Evolutionary conservation across 2,329 filamentous ascomycete species (phyloP).

Genomic region (Fusarium cicatricum): DNA sequence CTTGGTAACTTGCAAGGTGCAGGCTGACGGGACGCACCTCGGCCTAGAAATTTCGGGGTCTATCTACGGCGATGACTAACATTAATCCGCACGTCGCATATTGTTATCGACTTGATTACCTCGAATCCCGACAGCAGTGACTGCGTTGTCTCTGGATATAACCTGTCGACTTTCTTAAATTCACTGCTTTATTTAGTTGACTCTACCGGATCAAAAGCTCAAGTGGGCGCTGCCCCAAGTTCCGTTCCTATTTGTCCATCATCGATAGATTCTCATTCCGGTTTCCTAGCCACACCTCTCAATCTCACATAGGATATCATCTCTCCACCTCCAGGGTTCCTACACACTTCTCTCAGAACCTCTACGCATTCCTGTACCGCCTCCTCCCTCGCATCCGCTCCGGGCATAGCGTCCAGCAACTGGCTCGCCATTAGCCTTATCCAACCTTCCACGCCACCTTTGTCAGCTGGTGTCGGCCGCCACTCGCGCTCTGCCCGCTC

Average conservation of each 20-base stretch:
- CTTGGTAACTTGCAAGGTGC: not conserved
- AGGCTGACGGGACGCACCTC: constrained; percentile 31
- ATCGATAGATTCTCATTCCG: constrained; percentile 10
- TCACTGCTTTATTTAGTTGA: no score
- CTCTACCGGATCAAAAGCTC: not conserved
- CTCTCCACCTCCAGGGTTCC: constrained; percentile 64
- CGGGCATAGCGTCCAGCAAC: constrained; percentile 63
- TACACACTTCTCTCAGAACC: constrained; percentile 63
- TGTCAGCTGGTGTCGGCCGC: constrained; percentile 66
- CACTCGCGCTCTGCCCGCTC: constrained; percentile 69
- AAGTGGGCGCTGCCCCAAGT: not conserved
- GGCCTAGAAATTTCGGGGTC: constrained; percentile 38
- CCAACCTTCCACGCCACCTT: constrained; percentile 72
- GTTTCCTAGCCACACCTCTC: constrained; percentile 57
- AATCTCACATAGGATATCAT: constrained; percentile 63
- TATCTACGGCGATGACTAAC: constrained; percentile 35
- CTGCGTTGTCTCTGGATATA: no score
- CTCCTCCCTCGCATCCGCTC: constrained; percentile 57
- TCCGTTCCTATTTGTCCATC: not conserved
- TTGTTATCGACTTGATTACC: no score
- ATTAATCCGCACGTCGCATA: not conserved
- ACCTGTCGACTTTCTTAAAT: no score
- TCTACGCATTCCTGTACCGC: constrained; percentile 63
- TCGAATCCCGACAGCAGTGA: no score
- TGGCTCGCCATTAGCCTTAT: constrained; percentile 68